These are phyloP conservation scores for Solioccasus polychromus DNA, from an alignment of 768 basidiomycete genomes.

Conservation along the genomic window DNA sequence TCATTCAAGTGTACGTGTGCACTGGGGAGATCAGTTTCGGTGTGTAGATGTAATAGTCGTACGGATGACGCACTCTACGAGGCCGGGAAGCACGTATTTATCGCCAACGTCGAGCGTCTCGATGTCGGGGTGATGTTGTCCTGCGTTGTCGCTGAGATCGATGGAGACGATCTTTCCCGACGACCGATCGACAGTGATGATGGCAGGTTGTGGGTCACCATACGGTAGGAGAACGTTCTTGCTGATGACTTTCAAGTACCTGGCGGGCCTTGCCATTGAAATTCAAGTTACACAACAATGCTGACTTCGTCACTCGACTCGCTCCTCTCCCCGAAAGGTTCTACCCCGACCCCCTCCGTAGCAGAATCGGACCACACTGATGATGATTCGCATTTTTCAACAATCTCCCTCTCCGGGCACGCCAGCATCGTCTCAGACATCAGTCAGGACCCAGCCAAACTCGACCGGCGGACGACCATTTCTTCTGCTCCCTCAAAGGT, in stretches of 20 bases:
- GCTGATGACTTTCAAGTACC: conserved; percentile 48
- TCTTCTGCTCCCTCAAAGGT: conserved; percentile 22
- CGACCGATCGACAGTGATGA: conserved; percentile 53
- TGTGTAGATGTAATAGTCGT: background rate
- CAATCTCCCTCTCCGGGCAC: conserved; percentile 41
- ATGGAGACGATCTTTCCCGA: conserved; percentile 63
- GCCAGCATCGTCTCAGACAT: conserved; percentile 33
- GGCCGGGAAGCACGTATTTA: conserved; percentile 66
- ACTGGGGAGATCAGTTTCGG: conserved; percentile 37
- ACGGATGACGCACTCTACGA: conserved; percentile 61
- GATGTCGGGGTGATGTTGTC: conserved; percentile 16
- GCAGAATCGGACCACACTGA: conserved; percentile 67
- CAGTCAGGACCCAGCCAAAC: conserved; percentile 15
- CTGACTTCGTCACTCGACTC: conserved; percentile 41
- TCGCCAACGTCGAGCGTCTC: conserved; percentile 57
- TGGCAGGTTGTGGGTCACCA: conserved; percentile 55
- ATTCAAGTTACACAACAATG: too few species aligned
- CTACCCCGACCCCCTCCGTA: conserved; percentile 38
- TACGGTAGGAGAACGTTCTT: conserved; percentile 56
- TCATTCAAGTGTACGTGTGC: conserved; percentile 93
- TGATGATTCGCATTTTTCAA: conserved; percentile 50
- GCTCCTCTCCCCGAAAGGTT: conserved; percentile 47
- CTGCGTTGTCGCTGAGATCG: conserved; percentile 30
- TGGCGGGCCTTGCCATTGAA: too few species aligned
- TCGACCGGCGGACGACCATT: conserved; percentile 31